Evolutionary conservation across 345 rosid genomes (phyloP).

Genomic region (Lepidium aucheri): DNA sequence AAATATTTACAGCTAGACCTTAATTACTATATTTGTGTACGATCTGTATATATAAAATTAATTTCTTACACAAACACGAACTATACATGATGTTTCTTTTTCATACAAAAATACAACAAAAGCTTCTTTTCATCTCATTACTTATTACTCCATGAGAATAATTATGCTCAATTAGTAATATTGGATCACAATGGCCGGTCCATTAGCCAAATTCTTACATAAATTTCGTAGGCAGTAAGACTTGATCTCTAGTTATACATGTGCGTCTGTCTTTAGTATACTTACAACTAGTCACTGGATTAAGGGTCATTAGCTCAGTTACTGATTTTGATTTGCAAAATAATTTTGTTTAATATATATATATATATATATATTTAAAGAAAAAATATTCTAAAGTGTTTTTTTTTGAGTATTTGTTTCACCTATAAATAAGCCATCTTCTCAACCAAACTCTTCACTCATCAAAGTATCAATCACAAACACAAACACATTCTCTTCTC

Average conservation of each 20-base stretch:
- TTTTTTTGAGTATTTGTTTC: neutral
- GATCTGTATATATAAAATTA: neutral
- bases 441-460: conserved; percentile 24
- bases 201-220: no score
- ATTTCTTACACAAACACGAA: neutral
- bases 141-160: conserved; percentile 13
- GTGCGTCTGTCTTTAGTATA: no score
- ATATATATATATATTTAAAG: neutral
- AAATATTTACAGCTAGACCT: neutral
- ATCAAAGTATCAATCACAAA: conserved; percentile 2
- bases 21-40: neutral
- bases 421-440: conserved; percentile 25
- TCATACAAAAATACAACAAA: conserved; percentile 12
- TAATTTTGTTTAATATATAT: neutral
- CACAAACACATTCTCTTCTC: conserved; percentile 6
- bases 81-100: conserved; percentile 8
- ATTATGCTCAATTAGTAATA: neutral
- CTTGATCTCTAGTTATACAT: no score
- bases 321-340: neutral
- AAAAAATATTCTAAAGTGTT: neutral
- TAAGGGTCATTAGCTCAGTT: no score
- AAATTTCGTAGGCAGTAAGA: no score
- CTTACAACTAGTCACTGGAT: no score
- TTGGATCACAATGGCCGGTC: no score
- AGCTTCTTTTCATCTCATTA: conserved; percentile 11